phyloP scores from a whole-genome alignment of 2,329 filamentous ascomycete species.

The Aspergillus calidoustus region DNA sequence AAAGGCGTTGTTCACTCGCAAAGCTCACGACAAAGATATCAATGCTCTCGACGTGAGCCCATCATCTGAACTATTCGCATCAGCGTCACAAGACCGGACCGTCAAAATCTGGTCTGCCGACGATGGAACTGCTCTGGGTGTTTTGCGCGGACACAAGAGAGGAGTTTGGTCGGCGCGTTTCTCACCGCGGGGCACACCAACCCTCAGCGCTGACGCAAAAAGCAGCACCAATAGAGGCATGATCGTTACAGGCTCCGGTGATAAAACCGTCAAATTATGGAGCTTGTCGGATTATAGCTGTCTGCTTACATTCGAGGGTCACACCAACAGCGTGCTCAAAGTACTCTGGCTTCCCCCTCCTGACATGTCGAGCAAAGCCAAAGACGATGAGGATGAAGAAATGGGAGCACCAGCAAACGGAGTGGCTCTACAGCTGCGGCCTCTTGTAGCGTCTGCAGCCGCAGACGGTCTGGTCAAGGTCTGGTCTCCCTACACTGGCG shows the following conservation, averaged over 20 bases:
- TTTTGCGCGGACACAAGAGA: conserved; percentile 87
- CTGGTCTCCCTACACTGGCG: conserved; percentile 86
- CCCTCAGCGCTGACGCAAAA: conserved; percentile 72
- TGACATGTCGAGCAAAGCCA: conserved; percentile 39
- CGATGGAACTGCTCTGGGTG: conserved; percentile 87
- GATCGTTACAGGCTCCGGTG: conserved; percentile 87
- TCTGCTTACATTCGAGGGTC: conserved; percentile 90
- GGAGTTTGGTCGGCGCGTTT: conserved; percentile 97
- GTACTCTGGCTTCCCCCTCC: conserved; percentile 78
- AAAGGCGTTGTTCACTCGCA: conserved; percentile 79
- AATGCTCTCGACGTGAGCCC: conserved; percentile 87
- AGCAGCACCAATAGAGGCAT: conserved; percentile 77
- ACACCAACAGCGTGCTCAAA: conserved; percentile 94
- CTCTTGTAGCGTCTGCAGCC: conserved; percentile 75
- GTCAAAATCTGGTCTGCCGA: conserved; percentile 96
- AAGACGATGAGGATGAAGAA: conserved; percentile 39
- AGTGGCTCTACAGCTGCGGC: conserved; percentile 36
- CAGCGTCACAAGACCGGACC: conserved; percentile 93
- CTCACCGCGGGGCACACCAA: conserved; percentile 76
- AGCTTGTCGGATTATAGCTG: conserved; percentile 90
- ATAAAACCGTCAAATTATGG: conserved; percentile 97
- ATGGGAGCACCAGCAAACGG: conserved; percentile 32
- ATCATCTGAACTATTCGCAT: conserved; percentile 80
- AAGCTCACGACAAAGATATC: conserved; percentile 98
- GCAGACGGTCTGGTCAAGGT: conserved; percentile 96